Base-by-base conservation (phyloP, 495 filamentous ascomycete genomes). In the Penicillium angulare region DNA sequence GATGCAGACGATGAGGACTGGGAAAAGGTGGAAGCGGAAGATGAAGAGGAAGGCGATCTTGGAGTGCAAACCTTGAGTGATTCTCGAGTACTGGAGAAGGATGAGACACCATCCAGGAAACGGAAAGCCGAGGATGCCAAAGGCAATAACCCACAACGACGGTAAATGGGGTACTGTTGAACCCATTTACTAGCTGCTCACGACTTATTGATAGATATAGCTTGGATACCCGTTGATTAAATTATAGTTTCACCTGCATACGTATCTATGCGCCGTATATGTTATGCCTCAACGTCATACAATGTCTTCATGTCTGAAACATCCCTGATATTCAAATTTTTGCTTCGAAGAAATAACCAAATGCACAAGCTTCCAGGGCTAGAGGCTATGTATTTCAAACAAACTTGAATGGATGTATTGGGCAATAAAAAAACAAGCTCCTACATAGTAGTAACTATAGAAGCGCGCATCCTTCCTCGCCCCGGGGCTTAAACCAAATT, bases 11-110 rank as follows among this genome's bases (percentile, higher is more conserved):
- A 77, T 35, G 73, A 71, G 26, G 73, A 71, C 20, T 77, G 73
- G 73, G 73, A 77, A 43, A 74, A 73, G 47, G 63, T 77, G 17
- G 73, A 77, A 43, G 67, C 54, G 3, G 66, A 73, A 34, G 69
- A 74, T 44, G 68, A 55, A 8, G 65, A 73, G 6, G 65, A 64
- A 18, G 68, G 56, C 13, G 64, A 74, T 22, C 65, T 73, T 47
- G 73, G 67, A 4, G 63, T 76, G 3, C 56, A 61, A 29, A 55
- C 54, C 17, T 51, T 74, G 16, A 47, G 53, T 10, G 72, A 66
- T 7, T 74, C 67, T 5, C 64, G 43, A 17, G 26, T 64, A 13
- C 45, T 72, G 7, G 69, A 72, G 7, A 50, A 50, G 1, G 59
- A 67, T 1, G 64, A 65, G 17, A 39, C 50, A 7, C 35, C 42